phyloP scores from a whole-genome alignment of 805 yeast genomes.

The Suhomyces xylopsoci region DNA sequence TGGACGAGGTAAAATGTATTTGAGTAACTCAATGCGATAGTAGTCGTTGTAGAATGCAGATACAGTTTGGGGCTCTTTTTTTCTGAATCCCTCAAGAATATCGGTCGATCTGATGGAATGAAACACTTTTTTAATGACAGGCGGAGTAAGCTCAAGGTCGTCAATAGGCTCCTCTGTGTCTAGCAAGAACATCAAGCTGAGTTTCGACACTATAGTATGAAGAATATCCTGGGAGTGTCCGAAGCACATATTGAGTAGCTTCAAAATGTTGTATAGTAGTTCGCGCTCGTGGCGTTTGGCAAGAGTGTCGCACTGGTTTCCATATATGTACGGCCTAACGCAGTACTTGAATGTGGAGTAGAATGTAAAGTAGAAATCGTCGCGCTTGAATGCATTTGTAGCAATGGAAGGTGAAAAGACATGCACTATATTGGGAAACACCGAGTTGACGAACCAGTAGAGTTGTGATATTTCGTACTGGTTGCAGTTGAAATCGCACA shows the following conservation, averaged over 20 bases:
- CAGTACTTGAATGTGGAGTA: not conserved
- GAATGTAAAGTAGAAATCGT: slow-evolving; percentile 1
- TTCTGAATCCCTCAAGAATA: not conserved
- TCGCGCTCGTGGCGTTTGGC: slow-evolving; percentile 16
- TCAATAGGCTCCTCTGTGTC: not conserved
- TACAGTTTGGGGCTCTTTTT: not conserved
- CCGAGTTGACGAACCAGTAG: slow-evolving; percentile 14
- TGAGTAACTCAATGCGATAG: slow-evolving; percentile 16
- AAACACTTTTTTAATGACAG: not conserved
- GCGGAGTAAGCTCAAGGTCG: not conserved
- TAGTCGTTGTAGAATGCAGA: slow-evolving; percentile 14
- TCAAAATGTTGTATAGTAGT: slow-evolving; percentile 18
- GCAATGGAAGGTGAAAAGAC: not conserved
- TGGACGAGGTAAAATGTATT: slow-evolving; percentile 1
- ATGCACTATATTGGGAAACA: slow-evolving; percentile 10
- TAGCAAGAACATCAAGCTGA: not conserved
- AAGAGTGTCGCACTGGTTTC: not conserved
- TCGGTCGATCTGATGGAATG: slow-evolving; percentile 2
- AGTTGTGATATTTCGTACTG: slow-evolving; percentile 13
- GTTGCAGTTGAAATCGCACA: slow-evolving; percentile 30
- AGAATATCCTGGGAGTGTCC: not conserved
- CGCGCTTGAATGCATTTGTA: not conserved
- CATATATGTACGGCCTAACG: slow-evolving; percentile 8
- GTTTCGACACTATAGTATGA: not conserved
- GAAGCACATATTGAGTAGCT: slow-evolving; percentile 11